Conservation (phyloP, 176 grass and related monocot genomes). For the Oryza meridionalis region DNA sequence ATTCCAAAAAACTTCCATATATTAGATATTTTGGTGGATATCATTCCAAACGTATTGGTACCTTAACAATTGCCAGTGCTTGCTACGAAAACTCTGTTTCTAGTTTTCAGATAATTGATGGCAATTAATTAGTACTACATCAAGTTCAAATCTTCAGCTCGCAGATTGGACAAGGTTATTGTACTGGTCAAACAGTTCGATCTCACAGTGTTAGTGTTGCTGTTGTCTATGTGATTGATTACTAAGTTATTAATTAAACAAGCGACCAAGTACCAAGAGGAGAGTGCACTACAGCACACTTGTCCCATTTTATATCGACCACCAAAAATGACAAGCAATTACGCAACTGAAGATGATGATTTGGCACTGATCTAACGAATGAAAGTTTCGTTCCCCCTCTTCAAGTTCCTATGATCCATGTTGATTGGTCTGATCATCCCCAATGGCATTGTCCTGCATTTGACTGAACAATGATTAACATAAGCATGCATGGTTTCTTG, state of each 20-base stretch:
- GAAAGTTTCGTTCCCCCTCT: neutral
- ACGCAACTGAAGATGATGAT: slow-evolving; percentile 27
- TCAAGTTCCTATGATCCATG: slow-evolving; percentile 43
- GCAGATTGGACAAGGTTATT: slow-evolving; percentile 31
- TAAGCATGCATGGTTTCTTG: neutral
- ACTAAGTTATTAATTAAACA: slow-evolving; percentile 32
- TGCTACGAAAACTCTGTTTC: neutral
- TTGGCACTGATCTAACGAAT: neutral
- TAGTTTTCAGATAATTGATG: neutral
- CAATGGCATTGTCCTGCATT: slow-evolving; percentile 12
- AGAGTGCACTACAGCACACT: slow-evolving; percentile 1
- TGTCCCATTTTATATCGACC: neutral
- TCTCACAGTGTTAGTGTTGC: neutral
- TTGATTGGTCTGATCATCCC: neutral
- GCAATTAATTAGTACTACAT: slow-evolving; percentile 5
- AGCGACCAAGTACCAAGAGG: slow-evolving; percentile 54
- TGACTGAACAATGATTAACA: slow-evolving; percentile 42
- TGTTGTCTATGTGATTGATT: slow-evolving; percentile 17
- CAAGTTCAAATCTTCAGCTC: slow-evolving; percentile 39
- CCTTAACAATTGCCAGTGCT: neutral
- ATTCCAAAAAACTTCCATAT: neutral
- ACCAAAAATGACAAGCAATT: slow-evolving; percentile 22
- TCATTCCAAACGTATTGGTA: neutral
- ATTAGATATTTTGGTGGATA: neutral
- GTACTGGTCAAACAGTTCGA: slow-evolving; percentile 43